These are phyloP conservation scores for Pelargonium exstipulatum DNA, from an alignment of 441 rosid genomes.

Conservation along the genomic window DNA sequence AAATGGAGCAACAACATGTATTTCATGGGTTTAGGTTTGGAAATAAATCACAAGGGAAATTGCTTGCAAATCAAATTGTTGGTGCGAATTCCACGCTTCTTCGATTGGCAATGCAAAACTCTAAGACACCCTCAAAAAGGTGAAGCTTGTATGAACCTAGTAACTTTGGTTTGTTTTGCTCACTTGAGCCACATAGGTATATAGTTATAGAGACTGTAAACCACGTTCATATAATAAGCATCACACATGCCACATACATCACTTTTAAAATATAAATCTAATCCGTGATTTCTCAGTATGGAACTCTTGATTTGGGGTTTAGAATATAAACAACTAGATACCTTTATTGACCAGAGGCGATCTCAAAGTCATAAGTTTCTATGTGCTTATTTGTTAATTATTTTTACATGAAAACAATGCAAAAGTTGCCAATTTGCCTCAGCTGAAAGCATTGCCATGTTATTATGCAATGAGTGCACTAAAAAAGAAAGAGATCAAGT, in stretches of 20 bases:
- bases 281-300: too few species aligned
- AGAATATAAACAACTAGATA: background rate
- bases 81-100: constrained; percentile 62
- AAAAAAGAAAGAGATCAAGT: background rate
- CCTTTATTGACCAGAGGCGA: background rate
- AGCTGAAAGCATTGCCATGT: background rate
- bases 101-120: constrained; percentile 61
- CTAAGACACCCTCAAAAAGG: constrained; percentile 51
- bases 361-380: too few species aligned
- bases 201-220: too few species aligned
- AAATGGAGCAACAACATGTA: constrained; percentile 80
- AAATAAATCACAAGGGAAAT: constrained; percentile 57
- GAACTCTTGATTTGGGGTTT: too few species aligned
- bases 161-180: background rate
- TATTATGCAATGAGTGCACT: background rate
- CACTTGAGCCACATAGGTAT: background rate
- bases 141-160: constrained; percentile 19
- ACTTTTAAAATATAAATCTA: too few species aligned
- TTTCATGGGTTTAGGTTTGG: constrained; percentile 77
- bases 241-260: too few species aligned
- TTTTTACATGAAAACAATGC: background rate
- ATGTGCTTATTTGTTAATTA: background rate
- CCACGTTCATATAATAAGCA: too few species aligned
- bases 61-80: constrained; percentile 66
- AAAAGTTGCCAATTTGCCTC: background rate